Conservation (phyloP, 177 flowering plant species). For the Vitis hybrid region DNA sequence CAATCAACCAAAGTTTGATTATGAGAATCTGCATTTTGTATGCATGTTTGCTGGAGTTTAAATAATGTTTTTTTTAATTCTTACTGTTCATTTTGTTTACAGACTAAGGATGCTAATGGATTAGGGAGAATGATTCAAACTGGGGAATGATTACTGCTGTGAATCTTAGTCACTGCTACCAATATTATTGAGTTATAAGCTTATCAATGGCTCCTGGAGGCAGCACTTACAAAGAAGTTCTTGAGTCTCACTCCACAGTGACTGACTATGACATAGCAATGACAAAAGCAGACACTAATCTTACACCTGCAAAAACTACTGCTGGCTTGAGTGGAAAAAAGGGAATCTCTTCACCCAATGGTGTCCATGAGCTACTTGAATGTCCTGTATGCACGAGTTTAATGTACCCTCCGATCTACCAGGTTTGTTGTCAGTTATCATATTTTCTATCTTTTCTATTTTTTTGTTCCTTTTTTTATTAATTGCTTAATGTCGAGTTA, state of each 20-base stretch:
- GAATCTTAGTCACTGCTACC: constrained; percentile 2
- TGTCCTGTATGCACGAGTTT: constrained; percentile 66
- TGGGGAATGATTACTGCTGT: neutral
- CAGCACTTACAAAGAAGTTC: constrained; percentile 50
- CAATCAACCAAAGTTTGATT: neutral
- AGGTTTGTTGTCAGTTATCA: constrained; percentile 39
- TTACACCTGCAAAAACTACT: constrained; percentile 23
- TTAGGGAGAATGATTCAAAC: neutral
- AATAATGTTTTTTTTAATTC: neutral
- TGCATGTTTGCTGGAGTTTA: neutral
- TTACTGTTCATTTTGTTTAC: neutral
- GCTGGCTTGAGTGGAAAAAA: constrained; percentile 34
- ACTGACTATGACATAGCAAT: constrained; percentile 36
- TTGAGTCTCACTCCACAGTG: constrained; percentile 35
- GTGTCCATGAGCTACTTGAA: constrained; percentile 72
- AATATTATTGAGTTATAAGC: neutral
- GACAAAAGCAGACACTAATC: constrained; percentile 30
- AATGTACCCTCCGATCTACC: constrained; percentile 82
- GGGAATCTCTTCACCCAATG: constrained; percentile 47
- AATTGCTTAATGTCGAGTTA: neutral
- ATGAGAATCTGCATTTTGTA: neutral
- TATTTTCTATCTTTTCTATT: neutral
- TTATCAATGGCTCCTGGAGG: constrained; percentile 60
- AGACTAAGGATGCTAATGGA: neutral
- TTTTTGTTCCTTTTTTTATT: neutral